Conservation (phyloP, 2,329 filamentous ascomycete genomes). For the Cladosporium sp. region DNA sequence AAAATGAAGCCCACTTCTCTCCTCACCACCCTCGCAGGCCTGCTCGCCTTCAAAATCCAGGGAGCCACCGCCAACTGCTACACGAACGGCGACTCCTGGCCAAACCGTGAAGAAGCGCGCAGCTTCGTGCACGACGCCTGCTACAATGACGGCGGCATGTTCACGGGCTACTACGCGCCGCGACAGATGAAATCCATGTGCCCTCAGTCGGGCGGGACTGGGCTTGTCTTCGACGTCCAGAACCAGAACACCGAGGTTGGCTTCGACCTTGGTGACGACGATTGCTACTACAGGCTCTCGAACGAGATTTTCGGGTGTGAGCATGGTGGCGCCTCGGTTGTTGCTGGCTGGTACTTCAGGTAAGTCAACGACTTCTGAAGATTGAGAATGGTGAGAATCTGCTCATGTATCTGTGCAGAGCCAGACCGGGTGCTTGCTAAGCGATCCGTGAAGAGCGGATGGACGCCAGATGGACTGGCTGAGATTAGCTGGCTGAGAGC, state of each 20-base stretch:
- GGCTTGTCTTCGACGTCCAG: constrained; percentile 13
- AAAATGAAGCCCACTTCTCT: not conserved
- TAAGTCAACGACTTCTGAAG: not conserved
- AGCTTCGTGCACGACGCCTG: constrained; percentile 12
- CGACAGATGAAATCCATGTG: constrained; percentile 16
- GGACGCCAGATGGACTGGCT: no score
- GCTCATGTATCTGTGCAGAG: not conserved
- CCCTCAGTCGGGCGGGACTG: constrained; percentile 8
- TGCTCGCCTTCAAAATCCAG: not conserved
- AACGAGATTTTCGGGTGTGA: constrained; percentile 14
- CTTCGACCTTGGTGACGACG: constrained; percentile 13
- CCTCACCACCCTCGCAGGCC: not conserved
- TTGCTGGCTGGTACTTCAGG: constrained; percentile 11
- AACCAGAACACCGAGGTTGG: constrained; percentile 13
- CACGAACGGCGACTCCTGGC: constrained; percentile 10
- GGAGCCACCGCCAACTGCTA: constrained; percentile 8
- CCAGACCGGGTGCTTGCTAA: not conserved
- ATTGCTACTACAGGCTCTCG: constrained; percentile 14
- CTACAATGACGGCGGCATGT: constrained; percentile 14
- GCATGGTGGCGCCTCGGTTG: constrained; percentile 3
- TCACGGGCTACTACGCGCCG: constrained; percentile 15
- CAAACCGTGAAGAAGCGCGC: constrained; percentile 10
- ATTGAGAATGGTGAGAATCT: not conserved
- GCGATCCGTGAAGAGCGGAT: not conserved
- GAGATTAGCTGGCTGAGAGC: no score